A percentile compares a stretch with the other conserved stretches of the same genome.
Evolutionary conservation across 2,329 filamentous ascomycete genomes (phyloP).

Genomic region (Teratosphaeria gauchensis): DNA sequence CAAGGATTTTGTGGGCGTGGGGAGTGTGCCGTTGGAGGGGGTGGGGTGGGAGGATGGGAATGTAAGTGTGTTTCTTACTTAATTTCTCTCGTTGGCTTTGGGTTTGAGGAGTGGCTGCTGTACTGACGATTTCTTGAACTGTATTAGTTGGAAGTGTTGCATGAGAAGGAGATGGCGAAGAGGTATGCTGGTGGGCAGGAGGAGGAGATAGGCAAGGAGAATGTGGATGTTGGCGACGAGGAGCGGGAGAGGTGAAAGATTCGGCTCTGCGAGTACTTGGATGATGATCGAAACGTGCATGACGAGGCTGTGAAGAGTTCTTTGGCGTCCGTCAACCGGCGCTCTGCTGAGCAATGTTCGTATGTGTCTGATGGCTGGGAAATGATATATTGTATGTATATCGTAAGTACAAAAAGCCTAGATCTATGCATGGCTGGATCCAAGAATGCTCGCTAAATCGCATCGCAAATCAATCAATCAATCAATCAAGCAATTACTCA

Average conservation of each 20-base stretch:
- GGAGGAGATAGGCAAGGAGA: not conserved
- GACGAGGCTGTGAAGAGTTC: too few species aligned
- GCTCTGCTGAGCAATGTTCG: too few species aligned
- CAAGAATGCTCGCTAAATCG: not conserved
- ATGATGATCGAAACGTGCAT: too few species aligned
- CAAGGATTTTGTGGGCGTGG: not conserved
- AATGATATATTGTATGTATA: too few species aligned
- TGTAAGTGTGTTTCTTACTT: not conserved
- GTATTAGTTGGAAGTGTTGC: not conserved
- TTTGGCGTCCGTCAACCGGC: too few species aligned
- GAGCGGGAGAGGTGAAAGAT: not conserved
- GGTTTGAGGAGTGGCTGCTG: not conserved
- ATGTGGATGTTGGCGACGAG: not conserved
- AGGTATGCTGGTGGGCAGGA: not conserved
- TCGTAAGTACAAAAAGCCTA: not conserved
- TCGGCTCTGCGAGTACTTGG: too few species aligned
- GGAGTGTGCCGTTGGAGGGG: not conserved
- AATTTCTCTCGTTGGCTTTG: not conserved
- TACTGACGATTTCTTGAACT: not conserved
- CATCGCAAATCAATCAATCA: not conserved
- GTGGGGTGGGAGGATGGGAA: not conserved
- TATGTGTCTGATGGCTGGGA: too few species aligned
- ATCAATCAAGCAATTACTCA: not conserved
- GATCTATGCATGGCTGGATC: not conserved
- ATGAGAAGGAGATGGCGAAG: not conserved